Conservation (phyloP, 2,329 filamentous ascomycete species). For the Aureobasidium sp. region DNA sequence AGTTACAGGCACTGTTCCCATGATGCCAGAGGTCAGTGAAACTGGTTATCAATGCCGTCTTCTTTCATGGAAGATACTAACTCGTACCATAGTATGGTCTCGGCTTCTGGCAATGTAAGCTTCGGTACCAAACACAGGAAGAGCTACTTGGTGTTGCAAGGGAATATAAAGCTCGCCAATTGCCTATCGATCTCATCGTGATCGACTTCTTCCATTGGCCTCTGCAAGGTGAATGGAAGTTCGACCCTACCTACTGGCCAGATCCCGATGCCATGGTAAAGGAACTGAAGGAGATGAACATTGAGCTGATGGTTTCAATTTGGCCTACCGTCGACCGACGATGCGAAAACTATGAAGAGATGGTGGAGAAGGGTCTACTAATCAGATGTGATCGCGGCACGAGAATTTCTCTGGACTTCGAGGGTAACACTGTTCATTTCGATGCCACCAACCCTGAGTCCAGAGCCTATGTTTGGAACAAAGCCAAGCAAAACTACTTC, state of each 20-base stretch:
- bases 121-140: conserved; percentile 58
- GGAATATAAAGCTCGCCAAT: conserved; percentile 46
- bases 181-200: conserved; percentile 59
- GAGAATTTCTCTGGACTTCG: conserved; percentile 49
- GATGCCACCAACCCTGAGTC: conserved; percentile 56
- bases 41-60: neutral
- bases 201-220: conserved; percentile 63
- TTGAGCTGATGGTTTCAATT: conserved; percentile 62
- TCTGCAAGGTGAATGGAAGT: conserved; percentile 58
- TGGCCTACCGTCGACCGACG: conserved; percentile 57
- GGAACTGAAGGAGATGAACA: conserved; percentile 49
- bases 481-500: conserved; percentile 53
- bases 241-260: conserved; percentile 56
- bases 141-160: conserved; percentile 52
- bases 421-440: conserved; percentile 52
- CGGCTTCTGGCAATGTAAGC: conserved; percentile 61
- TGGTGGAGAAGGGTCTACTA: conserved; percentile 52
- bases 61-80: neutral
- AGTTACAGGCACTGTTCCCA: conserved; percentile 51
- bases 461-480: conserved; percentile 51
- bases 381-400: conserved; percentile 54
- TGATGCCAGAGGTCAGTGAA: conserved; percentile 47
- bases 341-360: conserved; percentile 53
- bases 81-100: conserved; percentile 33
- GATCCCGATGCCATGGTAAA: conserved; percentile 56